phyloP scores from a whole-genome alignment of 805 yeast genomes.

The Priceomyces fermenticarens region DNA sequence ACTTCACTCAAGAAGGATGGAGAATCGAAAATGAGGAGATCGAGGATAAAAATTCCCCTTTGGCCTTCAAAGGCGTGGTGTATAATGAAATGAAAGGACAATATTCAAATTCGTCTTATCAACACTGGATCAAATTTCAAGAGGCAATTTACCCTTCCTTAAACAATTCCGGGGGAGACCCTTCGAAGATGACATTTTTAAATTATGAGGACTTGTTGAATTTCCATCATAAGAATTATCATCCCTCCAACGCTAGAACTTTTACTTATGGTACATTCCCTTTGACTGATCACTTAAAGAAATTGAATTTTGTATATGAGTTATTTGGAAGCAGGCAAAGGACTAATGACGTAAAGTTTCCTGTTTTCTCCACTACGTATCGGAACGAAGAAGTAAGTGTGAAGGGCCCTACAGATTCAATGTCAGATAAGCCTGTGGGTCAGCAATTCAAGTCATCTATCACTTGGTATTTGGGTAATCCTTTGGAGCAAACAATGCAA shows the following conservation, averaged over 20 bases:
- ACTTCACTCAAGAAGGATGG: slow-evolving; percentile 97
- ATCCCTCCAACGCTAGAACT: slow-evolving; percentile 85
- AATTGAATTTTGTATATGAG: slow-evolving; percentile 49
- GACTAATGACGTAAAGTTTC: slow-evolving; percentile 35
- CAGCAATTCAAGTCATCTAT: slow-evolving; percentile 77
- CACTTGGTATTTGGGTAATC: slow-evolving; percentile 84
- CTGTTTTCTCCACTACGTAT: slow-evolving; percentile 41
- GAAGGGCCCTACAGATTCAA: slow-evolving; percentile 73
- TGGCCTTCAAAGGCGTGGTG: slow-evolving; percentile 90
- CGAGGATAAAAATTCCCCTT: slow-evolving; percentile 54
- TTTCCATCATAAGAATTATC: slow-evolving; percentile 75
- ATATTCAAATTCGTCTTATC: slow-evolving; percentile 81
- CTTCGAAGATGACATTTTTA: slow-evolving; percentile 70
- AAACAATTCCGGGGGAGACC: slow-evolving; percentile 94
- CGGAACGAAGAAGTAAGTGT: slow-evolving; percentile 17
- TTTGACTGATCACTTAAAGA: slow-evolving; percentile 54
- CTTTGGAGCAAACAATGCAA: slow-evolving; percentile 48
- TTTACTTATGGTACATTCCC: slow-evolving; percentile 86
- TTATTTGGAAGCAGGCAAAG: slow-evolving; percentile 50
- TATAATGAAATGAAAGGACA: slow-evolving; percentile 99
- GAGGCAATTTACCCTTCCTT: slow-evolving; percentile 80
- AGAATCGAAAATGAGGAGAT: slow-evolving; percentile 73
- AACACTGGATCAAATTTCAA: slow-evolving; percentile 79
- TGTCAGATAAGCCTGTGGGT: slow-evolving; percentile 54
- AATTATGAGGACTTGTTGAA: slow-evolving; percentile 71